Base-by-base conservation (phyloP, 371 early-diverging fungal species). In the Apophysomyces sp. region DNA sequence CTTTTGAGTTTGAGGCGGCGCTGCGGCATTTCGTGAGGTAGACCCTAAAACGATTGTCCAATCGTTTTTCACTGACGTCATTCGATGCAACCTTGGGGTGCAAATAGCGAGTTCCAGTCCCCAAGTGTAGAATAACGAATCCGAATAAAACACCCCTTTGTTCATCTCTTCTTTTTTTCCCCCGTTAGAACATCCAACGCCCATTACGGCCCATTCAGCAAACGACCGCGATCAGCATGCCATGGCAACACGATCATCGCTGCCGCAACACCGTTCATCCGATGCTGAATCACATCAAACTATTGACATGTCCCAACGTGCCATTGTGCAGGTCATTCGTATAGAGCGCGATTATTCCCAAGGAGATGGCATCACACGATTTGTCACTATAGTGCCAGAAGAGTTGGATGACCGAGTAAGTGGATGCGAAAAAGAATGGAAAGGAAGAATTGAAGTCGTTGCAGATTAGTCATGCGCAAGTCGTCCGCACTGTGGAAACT, bases 321-420 rank as follows among this genome's bases (percentile, higher is more conserved):
- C 40, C 24, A 16, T 40, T 11, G 40, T 24, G 2, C 31, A 32
- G 29, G 56, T 55, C 34, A 34, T 79, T 44, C 67, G 82, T 52
- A 67, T 81, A 27, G 82, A 81, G 58, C 73, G 82, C 40, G 79
- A 81, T 58, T 81, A 81, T 58, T 66, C 76, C 12, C 57, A 65
- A 36, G 82, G 78, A 39, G 79, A 81, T 61, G 82, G 82, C 31
- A 75, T 78, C 44, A 81, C 82, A 41, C 69, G 71, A 40, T 81
- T 81, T 54, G 51, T 60, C 27, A 76, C 73, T 2, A 65, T 66
- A n/a, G 73, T 71, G 52, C 82, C 82, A 9, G 29, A 41, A 26
- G 76, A 73, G 54, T 58, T 81, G 26, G 37, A 44, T 30, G 82
- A 74, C 57, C 57, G 67, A 66, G 82, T 81, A 74, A 69, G 69